Evolutionary conservation across 176 grass and related monocot species (phyloP).

Genomic region (Aegilops umbellulata): DNA sequence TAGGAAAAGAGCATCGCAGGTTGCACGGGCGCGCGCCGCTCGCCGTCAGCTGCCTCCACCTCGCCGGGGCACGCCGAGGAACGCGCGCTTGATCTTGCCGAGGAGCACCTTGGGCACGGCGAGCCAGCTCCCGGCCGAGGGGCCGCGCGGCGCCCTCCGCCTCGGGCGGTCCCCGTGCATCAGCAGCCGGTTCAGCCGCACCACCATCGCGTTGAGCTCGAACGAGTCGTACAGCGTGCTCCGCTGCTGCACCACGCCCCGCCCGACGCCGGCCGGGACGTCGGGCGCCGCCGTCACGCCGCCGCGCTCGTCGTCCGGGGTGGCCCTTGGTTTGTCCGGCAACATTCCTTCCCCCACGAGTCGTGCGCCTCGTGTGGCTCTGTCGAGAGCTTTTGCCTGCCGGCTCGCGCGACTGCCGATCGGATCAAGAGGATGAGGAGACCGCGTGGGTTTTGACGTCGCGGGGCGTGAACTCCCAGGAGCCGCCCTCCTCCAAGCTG

Average conservation of each 20-base stretch:
- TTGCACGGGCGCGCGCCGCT: no score
- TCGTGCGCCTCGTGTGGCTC: neutral
- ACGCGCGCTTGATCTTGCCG: constrained; percentile 30
- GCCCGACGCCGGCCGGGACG: neutral
- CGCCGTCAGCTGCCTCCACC: constrained; percentile 5
- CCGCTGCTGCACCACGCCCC: constrained; percentile 16
- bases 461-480: neutral
- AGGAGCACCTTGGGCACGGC: constrained; percentile 20
- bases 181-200: constrained; percentile 43
- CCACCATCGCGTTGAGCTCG: constrained; percentile 55
- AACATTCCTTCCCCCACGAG: constrained; percentile 6
- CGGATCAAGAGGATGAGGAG: neutral
- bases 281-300: neutral
- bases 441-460: constrained; percentile 2
- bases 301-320: neutral
- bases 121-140: constrained; percentile 19
- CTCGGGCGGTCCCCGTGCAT: constrained; percentile 24
- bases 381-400: neutral
- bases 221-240: constrained; percentile 67
- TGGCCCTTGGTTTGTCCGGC: neutral
- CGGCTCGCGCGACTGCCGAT: neutral
- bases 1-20: neutral
- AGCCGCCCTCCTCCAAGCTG: neutral
- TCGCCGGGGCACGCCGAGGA: constrained; percentile 12
- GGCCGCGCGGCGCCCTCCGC: neutral